phyloP scores from a whole-genome alignment of 139 green algal species.

The Astrephomene gubernaculifera region DNA sequence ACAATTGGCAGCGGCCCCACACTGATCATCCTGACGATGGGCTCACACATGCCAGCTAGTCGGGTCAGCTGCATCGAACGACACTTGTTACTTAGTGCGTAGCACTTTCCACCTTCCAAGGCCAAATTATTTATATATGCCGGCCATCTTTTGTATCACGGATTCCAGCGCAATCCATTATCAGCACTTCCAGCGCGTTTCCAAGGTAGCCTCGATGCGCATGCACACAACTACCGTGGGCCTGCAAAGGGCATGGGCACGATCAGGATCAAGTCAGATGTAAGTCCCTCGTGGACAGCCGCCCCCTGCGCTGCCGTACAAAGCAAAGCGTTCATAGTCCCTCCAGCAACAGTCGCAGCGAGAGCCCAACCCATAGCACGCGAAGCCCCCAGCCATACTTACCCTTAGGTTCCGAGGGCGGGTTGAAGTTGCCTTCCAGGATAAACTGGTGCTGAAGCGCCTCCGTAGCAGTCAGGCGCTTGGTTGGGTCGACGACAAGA shows the following conservation, averaged over 20 bases:
- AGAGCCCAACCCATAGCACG: not conserved
- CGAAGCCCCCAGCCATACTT: not conserved
- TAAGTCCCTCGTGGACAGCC: not conserved
- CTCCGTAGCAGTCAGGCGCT: conserved; percentile 76
- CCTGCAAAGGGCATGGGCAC: not conserved
- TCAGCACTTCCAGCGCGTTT: no score
- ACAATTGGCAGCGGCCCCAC: not conserved
- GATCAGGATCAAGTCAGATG: not conserved
- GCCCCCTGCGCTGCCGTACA: not conserved
- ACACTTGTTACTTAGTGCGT: no score
- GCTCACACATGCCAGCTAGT: no score
- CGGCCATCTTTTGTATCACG: not conserved
- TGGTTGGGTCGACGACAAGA: conserved; percentile 67
- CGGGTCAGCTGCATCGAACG: no score
- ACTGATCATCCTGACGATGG: no score
- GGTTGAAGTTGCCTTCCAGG: conserved; percentile 40
- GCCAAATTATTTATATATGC: conserved; percentile 21
- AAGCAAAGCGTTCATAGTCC: no score
- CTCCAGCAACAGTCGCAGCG: not conserved
- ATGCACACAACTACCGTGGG: not conserved
- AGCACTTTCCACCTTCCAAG: no score
- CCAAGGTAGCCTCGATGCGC: no score
- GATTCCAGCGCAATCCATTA: conserved; percentile 13
- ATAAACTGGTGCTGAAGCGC: conserved; percentile 84
- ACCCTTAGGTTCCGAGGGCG: conserved; percentile 20